phyloP scores from a whole-genome alignment of 2,329 filamentous ascomycete genomes.

The Apiospora saccharicola region DNA sequence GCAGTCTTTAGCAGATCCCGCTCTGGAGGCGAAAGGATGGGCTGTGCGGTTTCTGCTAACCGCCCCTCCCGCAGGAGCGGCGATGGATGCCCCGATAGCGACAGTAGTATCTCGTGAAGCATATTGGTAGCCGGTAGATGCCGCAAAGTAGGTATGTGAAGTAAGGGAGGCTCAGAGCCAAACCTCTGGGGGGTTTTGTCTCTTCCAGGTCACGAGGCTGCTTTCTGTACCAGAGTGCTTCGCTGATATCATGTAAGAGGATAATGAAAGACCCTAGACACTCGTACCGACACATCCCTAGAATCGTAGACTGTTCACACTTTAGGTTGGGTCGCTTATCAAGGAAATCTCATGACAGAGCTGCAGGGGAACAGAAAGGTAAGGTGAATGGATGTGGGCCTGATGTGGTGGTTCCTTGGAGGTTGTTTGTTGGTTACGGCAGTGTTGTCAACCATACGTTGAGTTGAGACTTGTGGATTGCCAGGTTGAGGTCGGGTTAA shows the following conservation, averaged over 20 bases:
- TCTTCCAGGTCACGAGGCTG: constrained; percentile 13
- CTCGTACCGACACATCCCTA: constrained; percentile 64
- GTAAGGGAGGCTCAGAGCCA: constrained; percentile 24
- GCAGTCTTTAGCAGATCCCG: constrained; percentile 80
- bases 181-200: constrained; percentile 34
- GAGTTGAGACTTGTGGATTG: constrained; percentile 9
- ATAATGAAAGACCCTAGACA: constrained; percentile 59
- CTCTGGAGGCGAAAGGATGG: constrained; percentile 77
- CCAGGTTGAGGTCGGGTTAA: constrained; percentile 21
- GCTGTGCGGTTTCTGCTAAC: constrained; percentile 54
- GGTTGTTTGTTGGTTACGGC: not conserved
- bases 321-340: constrained; percentile 32
- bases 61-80: constrained; percentile 73
- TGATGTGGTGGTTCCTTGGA: not conserved
- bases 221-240: constrained; percentile 48
- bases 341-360: not conserved
- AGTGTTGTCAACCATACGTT: not conserved
- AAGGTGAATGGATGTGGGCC: not conserved
- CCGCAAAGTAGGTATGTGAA: constrained; percentile 33
- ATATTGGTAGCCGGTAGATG: constrained; percentile 56
- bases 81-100: constrained; percentile 92
- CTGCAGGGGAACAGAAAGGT: not conserved
- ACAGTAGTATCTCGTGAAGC: constrained; percentile 98
- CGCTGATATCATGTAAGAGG: constrained; percentile 52
- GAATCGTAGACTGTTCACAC: constrained; percentile 34